phyloP scores from a whole-genome alignment of 2,329 filamentous ascomycete genomes.

The Talaromyces amestolkiae region DNA sequence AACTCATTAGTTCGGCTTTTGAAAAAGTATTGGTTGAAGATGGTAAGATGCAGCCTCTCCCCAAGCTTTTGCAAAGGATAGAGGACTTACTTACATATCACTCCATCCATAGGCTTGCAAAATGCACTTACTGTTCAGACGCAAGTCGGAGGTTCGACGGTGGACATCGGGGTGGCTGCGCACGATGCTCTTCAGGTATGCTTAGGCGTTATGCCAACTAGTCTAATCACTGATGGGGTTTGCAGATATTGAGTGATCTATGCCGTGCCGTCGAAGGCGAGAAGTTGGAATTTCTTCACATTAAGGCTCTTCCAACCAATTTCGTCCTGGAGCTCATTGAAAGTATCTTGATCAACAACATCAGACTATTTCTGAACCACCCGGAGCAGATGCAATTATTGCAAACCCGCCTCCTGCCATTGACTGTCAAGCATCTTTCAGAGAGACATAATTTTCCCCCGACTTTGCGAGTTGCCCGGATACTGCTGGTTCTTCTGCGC shows the following conservation, averaged over 20 bases:
- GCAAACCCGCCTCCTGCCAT: slow-evolving; percentile 73
- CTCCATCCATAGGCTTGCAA: slow-evolving; percentile 36
- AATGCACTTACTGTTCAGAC: slow-evolving; percentile 60
- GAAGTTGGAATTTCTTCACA: slow-evolving; percentile 75
- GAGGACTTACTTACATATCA: background rate
- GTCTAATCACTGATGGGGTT: slow-evolving; percentile 19
- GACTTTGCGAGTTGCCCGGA: slow-evolving; percentile 76
- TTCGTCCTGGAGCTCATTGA: slow-evolving; percentile 91
- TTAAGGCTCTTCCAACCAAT: slow-evolving; percentile 72
- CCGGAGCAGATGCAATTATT: slow-evolving; percentile 78
- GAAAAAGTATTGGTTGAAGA: slow-evolving; percentile 86
- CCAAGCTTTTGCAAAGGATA: background rate
- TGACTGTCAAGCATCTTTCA: slow-evolving; percentile 73
- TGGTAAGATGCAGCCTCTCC: slow-evolving; percentile 50
- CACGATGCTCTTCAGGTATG: slow-evolving; percentile 76
- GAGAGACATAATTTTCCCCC: slow-evolving; percentile 77
- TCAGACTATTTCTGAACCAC: slow-evolving; percentile 73
- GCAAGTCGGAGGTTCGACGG: slow-evolving; percentile 60
- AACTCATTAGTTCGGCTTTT: slow-evolving; percentile 87
- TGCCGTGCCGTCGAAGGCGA: slow-evolving; percentile 84
- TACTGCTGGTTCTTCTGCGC: slow-evolving; percentile 77
- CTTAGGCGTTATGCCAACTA: background rate
- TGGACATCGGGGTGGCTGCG: slow-evolving; percentile 71
- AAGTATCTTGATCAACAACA: slow-evolving; percentile 81
- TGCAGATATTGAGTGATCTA: slow-evolving; percentile 78